These are phyloP conservation scores for Taiwanofungus camphoratus DNA, from an alignment of 1,284 basidiomycete genomes.

Conservation along the genomic window DNA sequence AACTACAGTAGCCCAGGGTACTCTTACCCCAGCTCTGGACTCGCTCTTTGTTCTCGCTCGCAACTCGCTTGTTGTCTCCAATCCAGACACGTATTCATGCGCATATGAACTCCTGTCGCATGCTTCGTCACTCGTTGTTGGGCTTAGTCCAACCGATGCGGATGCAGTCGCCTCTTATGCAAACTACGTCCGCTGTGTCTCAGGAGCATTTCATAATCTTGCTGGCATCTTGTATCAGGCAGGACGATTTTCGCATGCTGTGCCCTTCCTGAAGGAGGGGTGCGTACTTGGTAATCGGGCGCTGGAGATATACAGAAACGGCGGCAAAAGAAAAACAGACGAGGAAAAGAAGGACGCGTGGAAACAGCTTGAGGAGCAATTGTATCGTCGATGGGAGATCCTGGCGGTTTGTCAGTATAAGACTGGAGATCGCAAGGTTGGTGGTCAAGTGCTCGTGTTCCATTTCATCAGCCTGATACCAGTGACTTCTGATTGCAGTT, in stretches of 20 bases:
- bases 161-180: conserved; percentile 21
- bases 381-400: conserved; percentile 73
- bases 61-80: conserved; percentile 35
- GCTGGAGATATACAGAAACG: conserved; percentile 20
- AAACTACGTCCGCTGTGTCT: conserved; percentile 59
- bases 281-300: conserved; percentile 50
- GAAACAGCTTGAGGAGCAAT: conserved; percentile 53
- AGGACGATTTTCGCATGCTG: conserved; percentile 49
- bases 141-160: background rate
- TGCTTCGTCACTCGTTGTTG: conserved; percentile 25
- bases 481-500: conserved; percentile 36
- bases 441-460: conserved; percentile 11
- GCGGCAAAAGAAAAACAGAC: background rate
- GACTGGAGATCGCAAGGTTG: conserved; percentile 63
- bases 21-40: conserved; percentile 50
- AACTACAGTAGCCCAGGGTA: conserved; percentile 30
- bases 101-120: conserved; percentile 44
- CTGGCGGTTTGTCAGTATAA: conserved; percentile 71
- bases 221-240: conserved; percentile 61
- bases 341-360: conserved; percentile 31
- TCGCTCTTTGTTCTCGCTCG: conserved; percentile 56
- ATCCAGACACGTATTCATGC: conserved; percentile 46
- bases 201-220: conserved; percentile 62
- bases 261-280: conserved; percentile 59
- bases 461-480: background rate